Conservation (phyloP, 2,329 filamentous ascomycete species). For the Neonectria neomacrospora region DNA sequence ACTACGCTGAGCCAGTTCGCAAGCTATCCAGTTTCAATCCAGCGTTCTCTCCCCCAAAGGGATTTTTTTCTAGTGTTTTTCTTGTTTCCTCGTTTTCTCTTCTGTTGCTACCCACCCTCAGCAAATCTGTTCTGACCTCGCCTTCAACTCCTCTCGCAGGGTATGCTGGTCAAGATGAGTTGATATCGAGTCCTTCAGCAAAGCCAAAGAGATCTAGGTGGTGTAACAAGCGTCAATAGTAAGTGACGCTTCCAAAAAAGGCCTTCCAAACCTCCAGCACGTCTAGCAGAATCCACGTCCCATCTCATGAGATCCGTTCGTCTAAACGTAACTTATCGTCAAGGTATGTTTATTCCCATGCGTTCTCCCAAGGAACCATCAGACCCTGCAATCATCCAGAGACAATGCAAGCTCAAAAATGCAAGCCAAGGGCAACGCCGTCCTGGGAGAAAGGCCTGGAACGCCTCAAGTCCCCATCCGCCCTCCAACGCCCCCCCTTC, state of each 20-base stretch:
- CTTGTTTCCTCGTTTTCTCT: conserved; percentile 34
- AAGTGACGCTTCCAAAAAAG: conserved; percentile 16
- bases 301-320: conserved; percentile 45
- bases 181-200: conserved; percentile 22
- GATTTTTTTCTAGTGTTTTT: conserved; percentile 45
- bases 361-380: conserved; percentile 38
- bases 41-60: conserved; percentile 41
- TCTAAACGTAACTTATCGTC: conserved; percentile 51
- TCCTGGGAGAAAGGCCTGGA: conserved; percentile 42
- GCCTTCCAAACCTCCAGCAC: conserved; percentile 34
- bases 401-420: conserved; percentile 44
- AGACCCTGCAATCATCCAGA: conserved; percentile 42
- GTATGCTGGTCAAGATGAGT: conserved; percentile 25
- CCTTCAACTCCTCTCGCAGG: conserved; percentile 30
- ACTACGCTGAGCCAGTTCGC: conserved; percentile 38
- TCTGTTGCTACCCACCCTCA: conserved; percentile 32
- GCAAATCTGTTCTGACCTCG: conserved; percentile 26
- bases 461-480: conserved; percentile 40
- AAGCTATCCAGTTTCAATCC: conserved; percentile 37
- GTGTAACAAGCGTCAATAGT: conserved; percentile 11
- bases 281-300: conserved; percentile 42
- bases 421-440: conserved; percentile 41
- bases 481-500: conserved; percentile 30
- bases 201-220: conserved; percentile 27
- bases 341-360: conserved; percentile 50